These are phyloP conservation scores for Nicotiana tomentosiformis DNA, from an alignment of 257 asterid species.

Conservation along the genomic window DNA sequence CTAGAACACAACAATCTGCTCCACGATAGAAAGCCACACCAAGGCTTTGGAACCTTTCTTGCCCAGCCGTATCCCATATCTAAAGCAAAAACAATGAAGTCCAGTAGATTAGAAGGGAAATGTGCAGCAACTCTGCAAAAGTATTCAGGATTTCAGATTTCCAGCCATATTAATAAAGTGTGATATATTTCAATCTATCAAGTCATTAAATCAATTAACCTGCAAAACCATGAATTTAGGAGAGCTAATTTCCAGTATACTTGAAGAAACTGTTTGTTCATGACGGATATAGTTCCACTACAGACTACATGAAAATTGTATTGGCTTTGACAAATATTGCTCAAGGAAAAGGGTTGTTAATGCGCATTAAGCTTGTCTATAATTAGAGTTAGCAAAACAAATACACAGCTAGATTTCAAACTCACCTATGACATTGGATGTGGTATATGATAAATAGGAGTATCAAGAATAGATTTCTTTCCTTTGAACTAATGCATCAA, in stretches of 20 bases:
- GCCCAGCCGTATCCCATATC: constrained; percentile 82
- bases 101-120: constrained; percentile 3
- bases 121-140: background rate
- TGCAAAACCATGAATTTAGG: background rate
- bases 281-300: background rate
- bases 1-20: constrained; percentile 63
- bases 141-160: background rate
- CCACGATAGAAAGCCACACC: constrained; percentile 76
- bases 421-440: background rate
- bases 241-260: background rate
- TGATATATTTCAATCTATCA: background rate
- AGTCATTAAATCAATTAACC: background rate
- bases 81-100: constrained; percentile 11
- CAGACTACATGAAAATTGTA: background rate
- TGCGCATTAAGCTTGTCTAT: background rate
- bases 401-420: background rate
- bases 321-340: background rate
- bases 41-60: constrained; percentile 70
- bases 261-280: background rate
- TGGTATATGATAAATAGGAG: background rate
- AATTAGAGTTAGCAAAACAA: background rate
- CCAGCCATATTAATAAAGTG: background rate
- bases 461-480: background rate
- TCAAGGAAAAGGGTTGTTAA: background rate
- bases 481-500: background rate